Percentiles rank a stretch among this genome's conserved stretches.
These are phyloP conservation scores for Arxiozyma slooffiae DNA, from an alignment of 1,139 yeast species.

Conservation along the genomic window DNA sequence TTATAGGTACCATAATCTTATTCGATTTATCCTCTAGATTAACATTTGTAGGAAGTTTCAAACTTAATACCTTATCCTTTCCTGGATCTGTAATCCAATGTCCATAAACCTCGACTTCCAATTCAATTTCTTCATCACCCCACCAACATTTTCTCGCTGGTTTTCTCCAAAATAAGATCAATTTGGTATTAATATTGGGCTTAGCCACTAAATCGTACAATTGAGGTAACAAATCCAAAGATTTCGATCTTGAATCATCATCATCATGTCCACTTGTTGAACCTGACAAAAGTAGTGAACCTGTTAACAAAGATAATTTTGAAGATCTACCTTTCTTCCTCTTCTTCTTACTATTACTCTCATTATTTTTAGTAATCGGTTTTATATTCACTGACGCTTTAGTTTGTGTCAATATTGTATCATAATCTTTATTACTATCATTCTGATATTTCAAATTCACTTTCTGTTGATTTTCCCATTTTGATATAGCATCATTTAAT, in stretches of 20 bases:
- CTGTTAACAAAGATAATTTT: constrained; percentile 40
- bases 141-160: constrained; percentile 99
- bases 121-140: constrained; percentile 58
- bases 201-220: constrained; percentile 29
- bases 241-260: constrained; percentile 28
- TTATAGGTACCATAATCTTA: constrained; percentile 26
- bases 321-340: constrained; percentile 33
- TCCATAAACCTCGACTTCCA: constrained; percentile 38
- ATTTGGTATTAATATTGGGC: constrained; percentile 43
- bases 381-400: constrained; percentile 3
- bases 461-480: constrained; percentile 17
- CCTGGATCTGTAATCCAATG: constrained; percentile 15
- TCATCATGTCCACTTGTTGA: constrained; percentile 34
- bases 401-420: constrained; percentile 6
- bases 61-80: constrained; percentile 11
- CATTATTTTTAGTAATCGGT: not conserved
- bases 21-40: constrained; percentile 15
- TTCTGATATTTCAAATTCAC: not conserved
- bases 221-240: constrained; percentile 16
- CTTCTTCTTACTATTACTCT: constrained; percentile 3
- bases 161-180: constrained; percentile 88
- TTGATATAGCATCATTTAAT: constrained; percentile 18
- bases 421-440: not conserved
- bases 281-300: constrained; percentile 36
- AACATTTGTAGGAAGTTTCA: constrained; percentile 17